phyloP scores from a whole-genome alignment of 805 yeast species.

The Priceomyces melissophilus region DNA sequence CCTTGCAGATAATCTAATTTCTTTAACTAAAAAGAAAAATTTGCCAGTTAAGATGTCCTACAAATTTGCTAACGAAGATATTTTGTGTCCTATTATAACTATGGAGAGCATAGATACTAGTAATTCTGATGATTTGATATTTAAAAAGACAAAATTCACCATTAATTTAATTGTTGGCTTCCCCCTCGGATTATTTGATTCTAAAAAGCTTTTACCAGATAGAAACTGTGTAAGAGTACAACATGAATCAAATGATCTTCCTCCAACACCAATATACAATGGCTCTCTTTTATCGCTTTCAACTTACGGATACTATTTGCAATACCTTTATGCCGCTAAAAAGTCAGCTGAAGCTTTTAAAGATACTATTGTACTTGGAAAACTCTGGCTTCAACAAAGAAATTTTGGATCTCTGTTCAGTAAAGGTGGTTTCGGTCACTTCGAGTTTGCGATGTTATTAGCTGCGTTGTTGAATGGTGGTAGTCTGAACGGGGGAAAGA shows the following conservation, averaged over 20 bases:
- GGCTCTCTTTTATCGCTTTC: constrained; percentile 71
- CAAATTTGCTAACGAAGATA: constrained; percentile 71
- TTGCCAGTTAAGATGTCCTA: constrained; percentile 62
- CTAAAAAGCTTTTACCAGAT: constrained; percentile 73
- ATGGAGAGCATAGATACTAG: constrained; percentile 54
- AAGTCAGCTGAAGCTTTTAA: constrained; percentile 76
- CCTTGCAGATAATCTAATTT: constrained; percentile 61
- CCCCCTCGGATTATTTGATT: constrained; percentile 67
- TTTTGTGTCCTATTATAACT: constrained; percentile 68
- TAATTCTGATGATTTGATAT: constrained; percentile 50
- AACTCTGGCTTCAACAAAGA: constrained; percentile 87
- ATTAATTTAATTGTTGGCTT: constrained; percentile 73
- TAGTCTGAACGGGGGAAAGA: constrained; percentile 68
- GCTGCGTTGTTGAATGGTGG: constrained; percentile 84
- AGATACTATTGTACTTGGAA: constrained; percentile 83
- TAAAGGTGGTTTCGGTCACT: constrained; percentile 86
- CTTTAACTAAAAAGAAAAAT: constrained; percentile 50
- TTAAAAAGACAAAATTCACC: constrained; percentile 62
- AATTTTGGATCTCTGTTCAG: constrained; percentile 65
- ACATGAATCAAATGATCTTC: constrained; percentile 39
- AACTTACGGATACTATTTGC: constrained; percentile 64
- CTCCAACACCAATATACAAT: constrained; percentile 87
- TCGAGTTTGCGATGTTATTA: constrained; percentile 81
- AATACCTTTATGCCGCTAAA: constrained; percentile 70
- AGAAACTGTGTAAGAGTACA: constrained; percentile 80